Evolutionary conservation across 768 basidiomycete species (phyloP).

Genomic region (Chalciporus pseudorubinellus): DNA sequence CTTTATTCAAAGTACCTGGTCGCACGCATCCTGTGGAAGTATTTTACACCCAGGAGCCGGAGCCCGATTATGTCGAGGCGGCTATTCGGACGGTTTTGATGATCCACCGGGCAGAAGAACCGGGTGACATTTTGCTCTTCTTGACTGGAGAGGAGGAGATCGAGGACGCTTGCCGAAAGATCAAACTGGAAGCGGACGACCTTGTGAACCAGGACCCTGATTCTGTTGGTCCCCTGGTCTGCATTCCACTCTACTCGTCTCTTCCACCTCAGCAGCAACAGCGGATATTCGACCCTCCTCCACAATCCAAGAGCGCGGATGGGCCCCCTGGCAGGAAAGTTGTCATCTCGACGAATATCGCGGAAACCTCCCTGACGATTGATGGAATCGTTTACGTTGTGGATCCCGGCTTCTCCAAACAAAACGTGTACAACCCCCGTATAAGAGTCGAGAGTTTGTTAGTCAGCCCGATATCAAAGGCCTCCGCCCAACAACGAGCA

Average conservation of each 20-base stretch:
- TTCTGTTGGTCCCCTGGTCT: conserved; percentile 80
- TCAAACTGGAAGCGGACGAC: conserved; percentile 88
- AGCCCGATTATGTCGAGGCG: conserved; percentile 95
- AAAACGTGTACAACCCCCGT: conserved; percentile 97
- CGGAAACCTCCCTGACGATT: conserved; percentile 96
- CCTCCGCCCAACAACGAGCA: conserved; percentile 92
- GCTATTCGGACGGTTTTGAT: conserved; percentile 94
- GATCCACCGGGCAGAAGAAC: conserved; percentile 95
- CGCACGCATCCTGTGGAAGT: conserved; percentile 95
- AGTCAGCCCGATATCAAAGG: conserved; percentile 95
- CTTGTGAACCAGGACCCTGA: conserved; percentile 67
- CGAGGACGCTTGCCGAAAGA: conserved; percentile 92
- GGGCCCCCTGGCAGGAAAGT: conserved; percentile 91
- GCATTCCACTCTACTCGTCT: conserved; percentile 93
- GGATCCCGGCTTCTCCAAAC: conserved; percentile 96
- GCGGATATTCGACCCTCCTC: conserved; percentile 91
- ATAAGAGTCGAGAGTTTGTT: conserved; percentile 93
- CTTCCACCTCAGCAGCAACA: conserved; percentile 95
- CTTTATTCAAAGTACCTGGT: conserved; percentile 88
- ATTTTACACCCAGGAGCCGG: conserved; percentile 89
- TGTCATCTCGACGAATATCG: conserved; percentile 94
- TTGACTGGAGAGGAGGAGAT: conserved; percentile 98
- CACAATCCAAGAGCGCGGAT: conserved; percentile 52
- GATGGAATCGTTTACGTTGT: conserved; percentile 99
- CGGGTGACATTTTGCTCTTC: conserved; percentile 91